Evolutionary conservation across 2,329 filamentous ascomycete genomes (phyloP), one percentile per base, ranked within the genome.

Genomic region (Diaporthe helianthi): DNA sequence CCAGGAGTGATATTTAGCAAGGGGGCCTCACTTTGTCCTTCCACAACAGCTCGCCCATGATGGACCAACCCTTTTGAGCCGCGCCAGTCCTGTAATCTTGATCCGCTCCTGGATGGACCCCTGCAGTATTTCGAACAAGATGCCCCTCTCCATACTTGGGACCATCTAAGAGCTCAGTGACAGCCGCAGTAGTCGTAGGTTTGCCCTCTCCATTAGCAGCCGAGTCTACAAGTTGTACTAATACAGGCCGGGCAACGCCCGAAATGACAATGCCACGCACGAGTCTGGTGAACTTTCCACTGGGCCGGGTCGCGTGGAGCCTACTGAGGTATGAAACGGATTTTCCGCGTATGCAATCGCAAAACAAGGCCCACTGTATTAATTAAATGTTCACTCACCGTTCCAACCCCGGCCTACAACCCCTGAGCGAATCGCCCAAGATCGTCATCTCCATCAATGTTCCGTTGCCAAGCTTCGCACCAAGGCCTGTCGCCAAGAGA

Each of bases 301-400:
- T 24, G 26, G 12, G 1, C 58, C 19, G 7, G 19, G 19, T 49
- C 33, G 44, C 58, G 44, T 24, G n/a, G n/a, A 17, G 19, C 44
- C 2, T 44, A 49, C n/a, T n/a, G n/a, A n/a, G n/a, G n/a, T n/a
- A n/a, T 29, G n/a, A 63, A 12, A 49, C n/a, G 10, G 29, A 19
- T 24, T 19, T 33, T 63, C 29, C 44, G 44, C 15, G 29, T 46
- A 29, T 41, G 19, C 41, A 13, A 24, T 13, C 24, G 26, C 24
- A 22, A 49, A 49, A 63, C 41, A n/a, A 49, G 44, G 58, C 58
- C 58, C 58, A 63, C 58, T 31, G 29, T 29, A 49, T 63, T 63
- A 49, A 63, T 63, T 63, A 49, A 63, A 53, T 53, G 15, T 65
- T 38, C 47, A 44, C 47, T 52, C 49, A 44, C 49, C 61, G 46